Evolutionary conservation across 306 rosid species (phyloP), one percentile per base, ranked within the genome.

Genomic region (Casuarina equisetifolia): DNA sequence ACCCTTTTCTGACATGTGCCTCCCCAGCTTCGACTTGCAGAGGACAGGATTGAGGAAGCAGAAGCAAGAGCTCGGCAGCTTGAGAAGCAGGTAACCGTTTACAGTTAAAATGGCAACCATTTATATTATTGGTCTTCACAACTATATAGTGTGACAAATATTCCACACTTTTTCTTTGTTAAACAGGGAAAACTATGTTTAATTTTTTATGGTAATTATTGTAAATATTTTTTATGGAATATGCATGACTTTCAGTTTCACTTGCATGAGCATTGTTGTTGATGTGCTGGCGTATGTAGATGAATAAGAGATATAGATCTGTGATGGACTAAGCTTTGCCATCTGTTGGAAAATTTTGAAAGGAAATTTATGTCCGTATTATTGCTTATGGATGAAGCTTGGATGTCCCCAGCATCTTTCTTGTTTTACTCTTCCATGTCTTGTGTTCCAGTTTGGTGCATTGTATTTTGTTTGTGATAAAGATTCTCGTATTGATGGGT

Each of bases 11-110:
- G 81, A 87, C 83, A 81, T 54, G 78, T 89, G 86, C 84, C 74
- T 91, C 83, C 86, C 83, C 96, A 95, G 99, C 94, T 95, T 82
- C 96, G 97, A 81, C 87, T 89, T 85, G 92, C 97, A 78, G 99
- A 95, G 85, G 97, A 95, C 72, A 92, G 82, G 86, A 84, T 72
- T 48, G 97, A 95, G 72, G 99, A 95, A 87, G 88, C 97, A 78
- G 99, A 95, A 78, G 87, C 89, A 74, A 91, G 91, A 83, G 89
- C 89, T 77, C 88, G 91, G 76, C 99, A 92, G 85, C 90, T 95
- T 58, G 99, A 95, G 85, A 92, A 86, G 72, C 99, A 95, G 96
- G 99, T 92, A 87, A 79, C 59, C 67, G 25, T 53, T 76, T 52
- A 77, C 16, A 69, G 10, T 55, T 11, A 75, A 49, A 43, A 20